Percentiles rank a stretch among this genome's conserved stretches.
Conservation (phyloP, 352 stramenopile genomes). For the Phytophthora pluvialis region DNA sequence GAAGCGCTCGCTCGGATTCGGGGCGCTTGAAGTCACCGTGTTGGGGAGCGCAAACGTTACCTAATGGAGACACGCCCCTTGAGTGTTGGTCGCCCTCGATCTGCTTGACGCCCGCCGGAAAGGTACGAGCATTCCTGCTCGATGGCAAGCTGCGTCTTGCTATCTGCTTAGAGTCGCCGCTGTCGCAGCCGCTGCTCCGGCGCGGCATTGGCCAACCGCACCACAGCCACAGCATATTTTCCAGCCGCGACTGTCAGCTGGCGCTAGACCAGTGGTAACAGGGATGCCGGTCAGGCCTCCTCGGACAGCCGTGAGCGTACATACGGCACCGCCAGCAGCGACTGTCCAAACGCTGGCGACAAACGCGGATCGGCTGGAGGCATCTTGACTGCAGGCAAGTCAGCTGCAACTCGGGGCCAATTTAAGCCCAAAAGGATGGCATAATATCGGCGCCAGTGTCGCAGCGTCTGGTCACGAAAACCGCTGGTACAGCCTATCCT, state of each 20-base stretch:
- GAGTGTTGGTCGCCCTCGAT: conserved; percentile 18
- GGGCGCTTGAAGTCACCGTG: background rate
- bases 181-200: conserved; percentile 11
- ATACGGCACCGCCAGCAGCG: conserved; percentile 3
- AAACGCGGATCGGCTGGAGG: background rate
- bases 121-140: no score
- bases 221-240: conserved; percentile 18
- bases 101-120: no score
- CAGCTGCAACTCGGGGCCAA: background rate
- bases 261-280: background rate
- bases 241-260: conserved; percentile 7
- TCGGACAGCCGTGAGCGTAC: background rate
- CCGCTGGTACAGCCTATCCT: background rate
- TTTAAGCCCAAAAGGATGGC: background rate
- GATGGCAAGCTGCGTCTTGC: background rate
- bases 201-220: conserved; percentile 3
- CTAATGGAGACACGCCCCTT: conserved; percentile 14
- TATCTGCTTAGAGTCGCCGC: background rate
- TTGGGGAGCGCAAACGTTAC: conserved; percentile 22
- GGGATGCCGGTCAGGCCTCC: background rate
- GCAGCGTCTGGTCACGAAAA: conserved; percentile 19
- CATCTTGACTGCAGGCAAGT: background rate
- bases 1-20: background rate
- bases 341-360: conserved; percentile 17
- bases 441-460: conserved; percentile 16